These are phyloP conservation scores for Citrus trifoliata DNA, from an alignment of 345 rosid species.

Conservation along the genomic window DNA sequence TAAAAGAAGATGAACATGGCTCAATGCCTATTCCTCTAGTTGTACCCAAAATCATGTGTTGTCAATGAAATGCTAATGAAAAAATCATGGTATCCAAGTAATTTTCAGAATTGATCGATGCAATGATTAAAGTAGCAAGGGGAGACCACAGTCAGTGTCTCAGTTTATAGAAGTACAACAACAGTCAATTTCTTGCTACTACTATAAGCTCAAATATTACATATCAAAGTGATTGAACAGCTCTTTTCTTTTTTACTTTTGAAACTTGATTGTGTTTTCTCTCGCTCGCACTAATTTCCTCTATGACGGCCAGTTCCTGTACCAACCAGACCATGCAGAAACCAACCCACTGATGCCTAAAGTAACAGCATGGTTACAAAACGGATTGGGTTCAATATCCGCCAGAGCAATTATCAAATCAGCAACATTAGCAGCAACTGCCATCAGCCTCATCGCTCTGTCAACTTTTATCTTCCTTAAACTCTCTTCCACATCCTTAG, in stretches of 20 bases:
- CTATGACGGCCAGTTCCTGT: constrained; percentile 88
- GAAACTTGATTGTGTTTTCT: not conserved
- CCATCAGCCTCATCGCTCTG: constrained; percentile 83
- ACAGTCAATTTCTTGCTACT: not conserved
- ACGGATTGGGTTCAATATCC: constrained; percentile 83
- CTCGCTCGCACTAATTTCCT: not conserved
- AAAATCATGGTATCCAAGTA: no score
- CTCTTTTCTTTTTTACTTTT: not conserved
- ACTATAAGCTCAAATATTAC: not conserved
- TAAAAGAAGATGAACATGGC: no score
- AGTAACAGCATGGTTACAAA: constrained; percentile 68
- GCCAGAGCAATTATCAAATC: constrained; percentile 84
- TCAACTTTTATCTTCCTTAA: constrained; percentile 52
- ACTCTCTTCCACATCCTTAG: constrained; percentile 31
- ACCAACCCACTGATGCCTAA: constrained; percentile 90
- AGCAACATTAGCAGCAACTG: constrained; percentile 79
- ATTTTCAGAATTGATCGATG: no score
- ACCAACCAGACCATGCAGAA: constrained; percentile 99
- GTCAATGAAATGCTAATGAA: no score
- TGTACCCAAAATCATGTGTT: no score
- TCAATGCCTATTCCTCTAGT: no score
- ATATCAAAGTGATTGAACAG: not conserved
- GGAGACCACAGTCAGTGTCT: not conserved
- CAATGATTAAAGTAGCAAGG: not conserved
- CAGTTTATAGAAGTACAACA: not conserved